phyloP scores from a whole-genome alignment of 805 yeast genomes.

The Ogataea dorogensis region DNA sequence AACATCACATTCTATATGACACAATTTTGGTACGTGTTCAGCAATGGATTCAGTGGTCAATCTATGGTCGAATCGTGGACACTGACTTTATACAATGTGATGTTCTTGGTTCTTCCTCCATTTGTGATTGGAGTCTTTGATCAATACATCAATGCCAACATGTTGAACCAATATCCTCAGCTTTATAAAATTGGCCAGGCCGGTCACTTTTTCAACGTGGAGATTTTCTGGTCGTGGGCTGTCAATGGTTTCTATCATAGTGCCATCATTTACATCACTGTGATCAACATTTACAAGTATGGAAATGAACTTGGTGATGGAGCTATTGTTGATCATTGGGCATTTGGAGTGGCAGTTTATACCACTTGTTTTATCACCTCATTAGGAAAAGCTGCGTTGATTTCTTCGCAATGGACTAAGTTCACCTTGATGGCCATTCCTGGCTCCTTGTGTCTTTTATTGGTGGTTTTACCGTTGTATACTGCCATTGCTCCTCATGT shows the following conservation, averaged over 20 bases:
- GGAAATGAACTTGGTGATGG: conserved; percentile 72
- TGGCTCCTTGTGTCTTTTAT: conserved; percentile 85
- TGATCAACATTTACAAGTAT: conserved; percentile 62
- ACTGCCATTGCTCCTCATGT: conserved; percentile 81
- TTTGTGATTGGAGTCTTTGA: conserved; percentile 95
- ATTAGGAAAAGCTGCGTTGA: conserved; percentile 90
- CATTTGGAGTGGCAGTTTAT: conserved; percentile 89
- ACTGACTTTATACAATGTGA: conserved; percentile 89
- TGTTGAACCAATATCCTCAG: conserved; percentile 89
- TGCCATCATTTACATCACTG: conserved; percentile 73
- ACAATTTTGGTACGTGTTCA: conserved; percentile 96
- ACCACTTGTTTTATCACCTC: conserved; percentile 87
- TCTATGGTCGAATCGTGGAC: conserved; percentile 98
- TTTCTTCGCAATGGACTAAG: conserved; percentile 93
- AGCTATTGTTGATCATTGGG: conserved; percentile 80
- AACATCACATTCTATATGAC: conserved; percentile 95
- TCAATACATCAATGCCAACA: conserved; percentile 88
- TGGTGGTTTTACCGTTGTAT: conserved; percentile 82
- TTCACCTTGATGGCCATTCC: conserved; percentile 91
- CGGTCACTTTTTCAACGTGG: conserved; percentile 84
- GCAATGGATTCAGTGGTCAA: conserved; percentile 92
- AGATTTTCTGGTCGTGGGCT: conserved; percentile 97
- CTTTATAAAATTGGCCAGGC: conserved; percentile 87
- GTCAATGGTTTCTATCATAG: conserved; percentile 94
- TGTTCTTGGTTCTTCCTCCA: conserved; percentile 94